Percentiles rank a stretch among this genome's conserved stretches.
phyloP scores from a whole-genome alignment of 2,329 filamentous ascomycete genomes.

The Curvularia sp. region DNA sequence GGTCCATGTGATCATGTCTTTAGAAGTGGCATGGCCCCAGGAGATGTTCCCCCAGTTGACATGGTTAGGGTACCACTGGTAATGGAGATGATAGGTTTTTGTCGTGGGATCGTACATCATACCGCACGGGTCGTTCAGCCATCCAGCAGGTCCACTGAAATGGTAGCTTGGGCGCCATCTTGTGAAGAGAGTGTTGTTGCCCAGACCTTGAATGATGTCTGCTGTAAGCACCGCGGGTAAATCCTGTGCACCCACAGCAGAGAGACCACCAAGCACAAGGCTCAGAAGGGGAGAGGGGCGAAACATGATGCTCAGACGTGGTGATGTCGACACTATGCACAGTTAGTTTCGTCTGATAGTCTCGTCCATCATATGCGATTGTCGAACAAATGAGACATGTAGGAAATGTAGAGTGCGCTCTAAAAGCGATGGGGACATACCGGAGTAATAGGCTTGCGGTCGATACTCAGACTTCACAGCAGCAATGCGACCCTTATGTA shows the following conservation, averaged over 20 bases:
- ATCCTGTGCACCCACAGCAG: slow-evolving; percentile 30
- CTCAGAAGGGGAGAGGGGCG: slow-evolving; percentile 33
- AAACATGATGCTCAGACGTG: slow-evolving; percentile 28
- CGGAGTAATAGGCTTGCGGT: slow-evolving; percentile 7
- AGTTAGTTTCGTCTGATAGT: slow-evolving; percentile 1
- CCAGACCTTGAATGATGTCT: slow-evolving; percentile 41
- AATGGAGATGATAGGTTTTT: slow-evolving; percentile 61
- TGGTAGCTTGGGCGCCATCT: slow-evolving; percentile 58
- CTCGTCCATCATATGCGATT: not conserved
- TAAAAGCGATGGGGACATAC: slow-evolving; percentile 5
- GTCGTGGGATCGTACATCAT: slow-evolving; percentile 59
- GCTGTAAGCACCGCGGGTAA: slow-evolving; percentile 40
- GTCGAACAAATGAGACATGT: not conserved
- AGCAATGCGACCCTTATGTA: slow-evolving; percentile 26
- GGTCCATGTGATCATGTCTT: slow-evolving; percentile 57
- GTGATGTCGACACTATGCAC: slow-evolving; percentile 2
- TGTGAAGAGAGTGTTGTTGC: slow-evolving; percentile 59
- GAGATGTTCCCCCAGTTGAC: slow-evolving; percentile 58
- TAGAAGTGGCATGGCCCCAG: slow-evolving; percentile 58
- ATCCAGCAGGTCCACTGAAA: slow-evolving; percentile 58
- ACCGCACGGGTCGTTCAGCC: slow-evolving; percentile 54
- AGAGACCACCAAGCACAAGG: slow-evolving; percentile 34
- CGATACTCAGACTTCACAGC: slow-evolving; percentile 13
- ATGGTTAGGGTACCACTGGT: slow-evolving; percentile 60
- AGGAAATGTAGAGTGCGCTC: not conserved